Conservation (phyloP, 805 yeast species). For the Isabelozyma gotoi region DNA sequence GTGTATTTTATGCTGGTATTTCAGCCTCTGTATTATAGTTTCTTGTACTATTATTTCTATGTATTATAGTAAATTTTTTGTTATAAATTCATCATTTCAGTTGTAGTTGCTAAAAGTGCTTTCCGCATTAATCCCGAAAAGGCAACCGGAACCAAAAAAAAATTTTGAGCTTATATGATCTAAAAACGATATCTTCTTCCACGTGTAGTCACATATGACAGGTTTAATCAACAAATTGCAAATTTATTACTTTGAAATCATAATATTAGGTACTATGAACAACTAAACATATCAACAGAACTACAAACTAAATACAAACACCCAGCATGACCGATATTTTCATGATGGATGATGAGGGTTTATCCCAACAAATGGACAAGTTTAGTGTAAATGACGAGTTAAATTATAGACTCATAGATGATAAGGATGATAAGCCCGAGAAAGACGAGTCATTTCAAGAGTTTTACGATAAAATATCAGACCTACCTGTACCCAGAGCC, state of each 20-base stretch:
- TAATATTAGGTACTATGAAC: neutral
- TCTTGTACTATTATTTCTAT: constrained; percentile 3
- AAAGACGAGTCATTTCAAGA: constrained; percentile 9
- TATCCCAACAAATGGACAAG: neutral
- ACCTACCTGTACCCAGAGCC: constrained; percentile 14
- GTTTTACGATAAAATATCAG: constrained; percentile 10
- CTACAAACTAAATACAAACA: neutral
- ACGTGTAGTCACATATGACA: neutral
- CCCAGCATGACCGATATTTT: constrained; percentile 32
- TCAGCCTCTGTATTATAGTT: neutral
- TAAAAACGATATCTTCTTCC: too few species aligned
- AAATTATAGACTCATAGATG: constrained; percentile 25
- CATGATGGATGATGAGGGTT: constrained; percentile 27
- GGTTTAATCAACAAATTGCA: neutral
- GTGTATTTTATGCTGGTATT: neutral
- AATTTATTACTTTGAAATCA: neutral
- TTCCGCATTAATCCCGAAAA: neutral
- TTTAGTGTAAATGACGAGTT: constrained; percentile 5
- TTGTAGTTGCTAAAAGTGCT: too few species aligned
- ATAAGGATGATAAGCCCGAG: constrained; percentile 5
- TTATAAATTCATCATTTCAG: too few species aligned
- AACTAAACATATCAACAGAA: neutral
- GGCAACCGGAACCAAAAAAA: neutral
- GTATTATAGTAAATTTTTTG: neutral
- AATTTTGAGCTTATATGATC: neutral